Evolutionary conservation across 106 monocot genomes (phyloP), one percentile per base, ranked within the genome.

Genomic region (Acorus calamus): DNA sequence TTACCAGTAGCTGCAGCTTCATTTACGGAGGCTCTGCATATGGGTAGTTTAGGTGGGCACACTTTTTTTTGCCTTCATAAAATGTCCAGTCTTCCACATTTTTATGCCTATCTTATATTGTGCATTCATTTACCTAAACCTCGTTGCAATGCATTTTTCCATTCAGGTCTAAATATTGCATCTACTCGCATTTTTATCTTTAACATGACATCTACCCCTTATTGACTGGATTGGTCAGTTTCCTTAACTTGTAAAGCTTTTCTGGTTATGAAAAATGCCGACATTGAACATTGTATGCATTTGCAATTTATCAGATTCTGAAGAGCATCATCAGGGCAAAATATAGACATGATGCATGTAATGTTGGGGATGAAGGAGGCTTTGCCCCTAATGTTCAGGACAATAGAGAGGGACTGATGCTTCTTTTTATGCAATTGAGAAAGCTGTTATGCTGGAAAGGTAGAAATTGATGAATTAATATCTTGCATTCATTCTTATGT

Each of bases 311-410:
- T 68, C 89, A 89, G 64, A 70, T 44, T 65, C 76, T 89, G 45
- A 94, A 89, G 66, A 86, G 89, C 60, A 94, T 94, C 64, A 94
- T 94, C 60, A 89, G 86, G 77, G 77, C 94, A 59, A 94, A 89
- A 72, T 94, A 94, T 76, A 89, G 94, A 12, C 94, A 89, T 78
- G 94, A 94, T 84, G 94, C 94, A 51, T 94, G 94, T 78, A 94
- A 94, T 80, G 94, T 94, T 74, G 94, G 94, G 73, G 94, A 94
- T 74, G 94, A 89, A 84, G 94, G 94, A 55, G 94, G 94, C 6
- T 94, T 94, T 80, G 94, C 94, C 60, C 94, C 94, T 11, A 94
- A 87, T 74, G 94, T 94, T 67, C 94, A 89, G 68, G 89, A 94
- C 63, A 94, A 86, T 70, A 77, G 86, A 60, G 94, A 94, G 67